Base-by-base conservation (phyloP, 129 eudicot genomes). In the Ambrosia artemisiifolia region DNA sequence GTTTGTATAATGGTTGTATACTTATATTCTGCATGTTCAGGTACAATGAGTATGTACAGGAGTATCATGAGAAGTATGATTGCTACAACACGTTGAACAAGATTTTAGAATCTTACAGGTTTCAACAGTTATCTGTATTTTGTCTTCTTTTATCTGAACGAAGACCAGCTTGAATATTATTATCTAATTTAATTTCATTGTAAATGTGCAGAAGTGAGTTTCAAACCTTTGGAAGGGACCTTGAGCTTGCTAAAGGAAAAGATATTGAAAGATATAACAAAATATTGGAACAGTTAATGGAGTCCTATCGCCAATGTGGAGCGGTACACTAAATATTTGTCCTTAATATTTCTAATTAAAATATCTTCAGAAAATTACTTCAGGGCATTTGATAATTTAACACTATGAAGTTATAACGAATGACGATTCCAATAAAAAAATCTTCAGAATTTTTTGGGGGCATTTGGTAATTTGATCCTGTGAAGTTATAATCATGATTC, bases 61-160 rank as follows among this genome's bases (percentile, higher is more conserved):
- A 95, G 80, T 95, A 84, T 81, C 82, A 62, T 61, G 97, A 95
- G 85, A 95, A 95, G 84, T 86, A 91, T 80, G 95, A 85, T 48
- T 62, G 75, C 78, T 95, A 95, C 81, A 30, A 79, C 48, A 78
- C 95, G 5, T 28, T 95, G 78, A 90, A 86, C 85, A 85, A 82
- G 77, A 72, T 79, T 72, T 75, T 95, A 72, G 95, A 95, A 77
- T 72, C 86, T 34, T 81, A 86, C 82, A 95, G 97, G 99, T 95
- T 74, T 63, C 18, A 14, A 42, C 24, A 69, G 6, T 75, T 28
- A n/a, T 64, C 11, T 32, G 17, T 60, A 14, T 17, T 70, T 73
- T 35, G 30, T 50, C 28, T 65, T 63, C n/a, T 77, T 54, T 63
- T 67, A 67, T 72, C 53, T 54, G 63, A 68, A 61, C 43, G 30